Percentiles rank a stretch among this genome's conserved stretches.
Conservation (phyloP, 352 stramenopile genomes). For the Phytophthora brassicae region DNA sequence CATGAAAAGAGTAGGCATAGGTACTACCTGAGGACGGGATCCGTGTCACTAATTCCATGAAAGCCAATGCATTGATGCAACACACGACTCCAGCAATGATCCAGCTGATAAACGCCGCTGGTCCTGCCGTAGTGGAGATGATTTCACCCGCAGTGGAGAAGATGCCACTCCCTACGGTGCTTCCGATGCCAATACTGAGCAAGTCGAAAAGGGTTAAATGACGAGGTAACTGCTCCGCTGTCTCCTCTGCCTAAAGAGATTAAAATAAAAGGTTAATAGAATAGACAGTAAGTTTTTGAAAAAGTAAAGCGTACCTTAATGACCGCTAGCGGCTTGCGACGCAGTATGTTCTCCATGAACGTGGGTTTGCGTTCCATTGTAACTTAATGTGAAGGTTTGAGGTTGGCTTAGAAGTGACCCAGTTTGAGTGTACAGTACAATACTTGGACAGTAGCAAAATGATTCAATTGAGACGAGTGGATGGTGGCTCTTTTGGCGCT, state of each 20-base stretch:
- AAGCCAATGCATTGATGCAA: slow-evolving; percentile 81
- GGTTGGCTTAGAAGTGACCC: slow-evolving; percentile 1
- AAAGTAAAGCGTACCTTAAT: slow-evolving; percentile 38
- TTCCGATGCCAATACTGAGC: slow-evolving; percentile 90
- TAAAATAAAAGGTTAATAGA: too few relatives aligned
- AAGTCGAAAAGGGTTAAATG: slow-evolving; percentile 89
- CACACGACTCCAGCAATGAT: slow-evolving; percentile 78
- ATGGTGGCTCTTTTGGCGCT: slow-evolving; percentile 13
- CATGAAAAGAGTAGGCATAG: slow-evolving; percentile 93
- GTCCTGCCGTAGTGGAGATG: slow-evolving; percentile 76
- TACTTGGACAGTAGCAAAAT: slow-evolving; percentile 30
- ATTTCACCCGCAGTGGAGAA: slow-evolving; percentile 84
- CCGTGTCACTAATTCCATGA: slow-evolving; percentile 87
- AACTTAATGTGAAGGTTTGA: neutral
- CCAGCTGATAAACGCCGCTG: slow-evolving; percentile 82
- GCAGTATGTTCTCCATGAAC: slow-evolving; percentile 58
- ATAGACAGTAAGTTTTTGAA: too few relatives aligned
- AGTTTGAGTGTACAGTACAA: slow-evolving; percentile 14
- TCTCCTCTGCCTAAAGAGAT: slow-evolving; percentile 55
- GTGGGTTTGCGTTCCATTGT: slow-evolving; percentile 37
- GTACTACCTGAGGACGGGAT: slow-evolving; percentile 89
- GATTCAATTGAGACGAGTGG: slow-evolving; percentile 12
- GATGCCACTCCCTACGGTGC: slow-evolving; percentile 90
- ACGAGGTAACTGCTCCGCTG: slow-evolving; percentile 59
- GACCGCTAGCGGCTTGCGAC: slow-evolving; percentile 70